Percentiles rank a stretch among this genome's conserved stretches.
These are phyloP conservation scores for Ogataea nitratoaversa DNA, from an alignment of 805 yeast species.

Conservation along the genomic window DNA sequence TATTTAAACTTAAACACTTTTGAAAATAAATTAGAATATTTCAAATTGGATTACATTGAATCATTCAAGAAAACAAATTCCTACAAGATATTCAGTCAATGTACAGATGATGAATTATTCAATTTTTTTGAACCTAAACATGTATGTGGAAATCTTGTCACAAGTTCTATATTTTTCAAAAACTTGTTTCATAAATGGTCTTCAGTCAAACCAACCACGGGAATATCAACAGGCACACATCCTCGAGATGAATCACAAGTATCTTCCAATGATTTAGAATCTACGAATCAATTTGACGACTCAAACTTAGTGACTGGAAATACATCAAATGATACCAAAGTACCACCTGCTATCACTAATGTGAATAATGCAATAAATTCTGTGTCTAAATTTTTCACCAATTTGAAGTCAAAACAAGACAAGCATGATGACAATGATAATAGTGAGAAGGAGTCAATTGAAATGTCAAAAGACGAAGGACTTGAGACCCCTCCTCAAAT, in stretches of 20 bases:
- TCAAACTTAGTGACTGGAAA: not conserved
- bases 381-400: conserved; percentile 1
- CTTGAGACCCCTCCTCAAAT: too few species aligned
- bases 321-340: not conserved
- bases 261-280: not conserved
- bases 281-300: not conserved
- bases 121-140: conserved; percentile 34
- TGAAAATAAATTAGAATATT: conserved; percentile 22
- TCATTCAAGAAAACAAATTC: conserved; percentile 54
- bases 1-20: conserved; percentile 18
- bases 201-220: not conserved
- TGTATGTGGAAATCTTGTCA: conserved; percentile 12
- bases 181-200: conserved; percentile 4
- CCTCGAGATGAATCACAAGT: too few species aligned
- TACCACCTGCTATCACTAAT: not conserved
- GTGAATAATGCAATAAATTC: not conserved
- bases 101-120: conserved; percentile 68
- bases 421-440: too few species aligned
- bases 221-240: too few species aligned
- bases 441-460: too few species aligned
- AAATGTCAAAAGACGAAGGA: too few species aligned
- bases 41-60: conserved; percentile 37
- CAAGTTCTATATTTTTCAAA: conserved; percentile 9
- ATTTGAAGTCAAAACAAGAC: conserved; percentile 1
- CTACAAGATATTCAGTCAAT: conserved; percentile 47